phyloP scores from a whole-genome alignment of 129 eudicot genomes.

The Arctium minus region DNA sequence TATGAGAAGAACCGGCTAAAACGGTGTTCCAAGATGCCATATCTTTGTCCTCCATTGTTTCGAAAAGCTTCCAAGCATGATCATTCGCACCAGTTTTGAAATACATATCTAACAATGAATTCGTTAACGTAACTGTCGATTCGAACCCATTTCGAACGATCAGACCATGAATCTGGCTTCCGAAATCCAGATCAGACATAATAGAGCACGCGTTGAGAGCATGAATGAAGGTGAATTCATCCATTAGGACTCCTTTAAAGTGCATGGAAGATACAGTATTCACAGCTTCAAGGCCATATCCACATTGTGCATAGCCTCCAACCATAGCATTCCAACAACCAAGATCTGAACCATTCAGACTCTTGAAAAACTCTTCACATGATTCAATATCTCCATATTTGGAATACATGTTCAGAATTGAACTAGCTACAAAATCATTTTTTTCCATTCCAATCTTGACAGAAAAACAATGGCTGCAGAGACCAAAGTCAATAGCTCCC shows the following conservation, averaged over 20 bases:
- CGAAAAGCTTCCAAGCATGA: slow-evolving; percentile 27
- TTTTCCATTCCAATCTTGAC: slow-evolving; percentile 35
- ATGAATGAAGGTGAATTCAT: slow-evolving; percentile 36
- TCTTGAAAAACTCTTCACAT: slow-evolving; percentile 15
- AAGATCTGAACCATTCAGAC: slow-evolving; percentile 24
- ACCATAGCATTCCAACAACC: slow-evolving; percentile 51
- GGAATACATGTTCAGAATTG: slow-evolving; percentile 35
- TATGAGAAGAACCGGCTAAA: slow-evolving; percentile 25
- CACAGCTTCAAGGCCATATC: slow-evolving; percentile 29
- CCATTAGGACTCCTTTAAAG: slow-evolving; percentile 23
- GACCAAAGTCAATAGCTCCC: slow-evolving; percentile 16
- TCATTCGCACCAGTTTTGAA: slow-evolving; percentile 15
- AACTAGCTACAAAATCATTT: slow-evolving; percentile 31
- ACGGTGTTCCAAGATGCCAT: slow-evolving; percentile 40
- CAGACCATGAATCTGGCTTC: slow-evolving; percentile 40
- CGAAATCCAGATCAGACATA: slow-evolving; percentile 16
- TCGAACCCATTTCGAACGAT: slow-evolving; percentile 22
- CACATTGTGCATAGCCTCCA: slow-evolving; percentile 45
- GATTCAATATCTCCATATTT: slow-evolving; percentile 17
- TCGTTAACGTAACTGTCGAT: slow-evolving; percentile 16
- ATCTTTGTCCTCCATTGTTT: slow-evolving; percentile 29
- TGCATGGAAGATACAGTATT: slow-evolving; percentile 34
- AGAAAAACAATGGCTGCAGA: slow-evolving; percentile 31
- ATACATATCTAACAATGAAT: slow-evolving; percentile 39
- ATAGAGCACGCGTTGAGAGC: slow-evolving; percentile 37